Base-by-base conservation (phyloP, 2,329 filamentous ascomycete species). In the Paraphaeosphaeria sporulosa region DNA sequence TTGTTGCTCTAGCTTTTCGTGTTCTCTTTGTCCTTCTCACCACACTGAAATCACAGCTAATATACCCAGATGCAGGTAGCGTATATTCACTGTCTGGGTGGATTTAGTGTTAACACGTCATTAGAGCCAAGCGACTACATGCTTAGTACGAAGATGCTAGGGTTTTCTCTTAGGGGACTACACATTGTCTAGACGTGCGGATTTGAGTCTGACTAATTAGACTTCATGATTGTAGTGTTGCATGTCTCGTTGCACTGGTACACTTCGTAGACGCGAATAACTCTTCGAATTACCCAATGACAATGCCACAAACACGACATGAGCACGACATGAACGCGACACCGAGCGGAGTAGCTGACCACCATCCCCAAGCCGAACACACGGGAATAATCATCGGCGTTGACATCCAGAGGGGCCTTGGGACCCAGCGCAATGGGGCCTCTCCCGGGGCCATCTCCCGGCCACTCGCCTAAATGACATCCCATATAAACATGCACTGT, bases 401-500 rank as follows among this genome's bases (percentile, higher is more conserved):
- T n/a, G 4, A 55, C 52, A 27, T 42, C 27, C 38, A 25, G 23
- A 55, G 19, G 52, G 52, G 52, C 17, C 21, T 34, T 21, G 10
- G 13, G 36, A 23, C 38, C 7, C 8, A 38, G 19, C 19, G 27
- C 46, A 42, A 55, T 55, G 46, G 52, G 52, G 25, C 3, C 25
- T 3, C 25, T 27, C 25, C 25, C 23, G 40, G 12, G 6, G 9
- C n/a, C 42, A 55, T 55, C 52, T 55, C 52, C 52, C 52, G 52
- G 44, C 7, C 52, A 27, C 42, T 46, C 52, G 52, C 52, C 40
- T 55, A 55, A 55, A 55, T 55, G 52, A 46, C 52, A 47, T 36
- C 8, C 27, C 30, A 55, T 55, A 42, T 55, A 25, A 55, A 55
- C 42, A 47, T 55, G 52, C 52, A 55, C 15, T 12, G 23, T 55